Evolutionary conservation across 164 flowering plant species (phyloP).

Genomic region (Stephania cephalantha): DNA sequence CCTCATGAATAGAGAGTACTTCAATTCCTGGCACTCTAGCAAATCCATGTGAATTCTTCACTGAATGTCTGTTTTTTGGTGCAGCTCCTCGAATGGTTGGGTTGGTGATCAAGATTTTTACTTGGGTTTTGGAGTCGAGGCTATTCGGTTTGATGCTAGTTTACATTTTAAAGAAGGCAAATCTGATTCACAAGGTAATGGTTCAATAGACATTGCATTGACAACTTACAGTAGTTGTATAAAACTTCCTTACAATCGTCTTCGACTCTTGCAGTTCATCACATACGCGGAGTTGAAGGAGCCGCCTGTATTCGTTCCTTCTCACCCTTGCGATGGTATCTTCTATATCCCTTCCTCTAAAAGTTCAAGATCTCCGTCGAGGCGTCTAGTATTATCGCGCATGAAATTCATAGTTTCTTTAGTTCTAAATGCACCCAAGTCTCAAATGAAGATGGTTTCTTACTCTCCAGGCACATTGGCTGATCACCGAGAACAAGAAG

Average conservation of each 20-base stretch:
- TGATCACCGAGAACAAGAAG: conserved; percentile 43
- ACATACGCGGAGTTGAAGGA: conserved; percentile 63
- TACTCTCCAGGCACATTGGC: conserved; percentile 14
- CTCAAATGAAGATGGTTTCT: conserved; percentile 1
- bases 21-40: no score
- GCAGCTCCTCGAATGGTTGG: conserved; percentile 92
- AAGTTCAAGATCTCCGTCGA: background rate
- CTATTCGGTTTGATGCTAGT: conserved; percentile 46
- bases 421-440: background rate
- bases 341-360: background rate
- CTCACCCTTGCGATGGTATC: conserved; percentile 56
- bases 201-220: background rate
- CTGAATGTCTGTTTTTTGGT: background rate
- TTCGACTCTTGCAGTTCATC: conserved; percentile 53
- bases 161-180: conserved; percentile 53
- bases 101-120: conserved; percentile 52
- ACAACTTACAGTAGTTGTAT: background rate
- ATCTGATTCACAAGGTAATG: conserved; percentile 73
- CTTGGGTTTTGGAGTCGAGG: conserved; percentile 63
- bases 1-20: no score
- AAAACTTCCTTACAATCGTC: conserved; percentile 11
- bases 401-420: no score
- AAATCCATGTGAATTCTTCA: no score
- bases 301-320: conserved; percentile 60
- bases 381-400: no score